Evolutionary conservation across 1,284 basidiomycete species (phyloP).

Genomic region (Puccinia novopanici): DNA sequence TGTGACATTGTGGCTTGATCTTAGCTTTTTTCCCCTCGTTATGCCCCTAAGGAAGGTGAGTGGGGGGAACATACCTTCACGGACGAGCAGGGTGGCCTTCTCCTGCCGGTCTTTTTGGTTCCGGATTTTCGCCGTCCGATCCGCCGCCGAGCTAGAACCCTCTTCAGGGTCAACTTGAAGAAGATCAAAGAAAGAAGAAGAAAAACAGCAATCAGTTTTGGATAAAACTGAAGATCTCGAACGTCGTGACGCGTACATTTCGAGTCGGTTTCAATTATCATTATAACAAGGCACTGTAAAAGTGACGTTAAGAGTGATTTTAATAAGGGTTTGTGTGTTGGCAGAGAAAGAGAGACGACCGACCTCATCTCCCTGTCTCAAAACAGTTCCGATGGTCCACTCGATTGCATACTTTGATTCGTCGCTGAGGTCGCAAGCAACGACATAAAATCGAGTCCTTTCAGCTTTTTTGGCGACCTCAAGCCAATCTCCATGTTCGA

Average conservation of each 20-base stretch:
- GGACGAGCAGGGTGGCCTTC: slow-evolving; percentile 38
- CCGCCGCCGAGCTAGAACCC: slow-evolving; percentile 1
- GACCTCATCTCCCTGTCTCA: slow-evolving; percentile 48
- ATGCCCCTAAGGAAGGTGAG: no score
- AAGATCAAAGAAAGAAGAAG: not conserved
- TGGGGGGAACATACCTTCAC: slow-evolving; percentile 22
- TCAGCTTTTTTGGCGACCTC: slow-evolving; percentile 17
- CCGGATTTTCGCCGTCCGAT: slow-evolving; percentile 26
- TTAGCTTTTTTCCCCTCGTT: not conserved
- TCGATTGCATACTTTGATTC: slow-evolving; percentile 49
- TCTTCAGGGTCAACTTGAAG: slow-evolving; percentile 33
- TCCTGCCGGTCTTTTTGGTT: slow-evolving; percentile 50
- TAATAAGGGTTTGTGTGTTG: not conserved
- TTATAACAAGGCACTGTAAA: slow-evolving; percentile 41
- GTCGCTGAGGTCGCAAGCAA: slow-evolving; percentile 48
- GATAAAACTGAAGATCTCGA: not conserved
- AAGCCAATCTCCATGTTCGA: slow-evolving; percentile 41
- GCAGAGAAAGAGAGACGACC: not conserved
- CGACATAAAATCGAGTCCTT: slow-evolving; percentile 40
- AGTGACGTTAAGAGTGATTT: not conserved
- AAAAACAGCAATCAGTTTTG: slow-evolving; percentile 15
- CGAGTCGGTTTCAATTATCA: slow-evolving; percentile 47
- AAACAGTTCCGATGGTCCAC: slow-evolving; percentile 50
- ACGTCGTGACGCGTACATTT: slow-evolving; percentile 11
- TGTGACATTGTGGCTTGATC: not conserved